Evolutionary conservation across 1,139 yeast genomes (phyloP).

Genomic region (Maudiozyma humilis): DNA sequence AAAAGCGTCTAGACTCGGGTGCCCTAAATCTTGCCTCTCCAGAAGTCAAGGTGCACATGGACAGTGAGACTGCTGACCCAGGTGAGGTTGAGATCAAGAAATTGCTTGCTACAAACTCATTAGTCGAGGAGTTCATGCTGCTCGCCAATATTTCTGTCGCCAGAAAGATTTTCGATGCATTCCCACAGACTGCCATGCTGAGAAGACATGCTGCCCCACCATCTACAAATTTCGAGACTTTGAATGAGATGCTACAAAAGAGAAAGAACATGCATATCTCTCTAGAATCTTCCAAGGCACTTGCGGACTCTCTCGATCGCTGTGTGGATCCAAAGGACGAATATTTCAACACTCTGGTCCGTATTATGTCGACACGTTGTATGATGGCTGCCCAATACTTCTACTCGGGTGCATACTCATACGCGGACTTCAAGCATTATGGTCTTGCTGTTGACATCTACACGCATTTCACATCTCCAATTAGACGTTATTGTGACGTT

Average conservation of each 20-base stretch:
- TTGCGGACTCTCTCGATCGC: conserved; percentile 89
- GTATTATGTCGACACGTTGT: conserved; percentile 97
- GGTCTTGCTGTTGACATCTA: conserved; percentile 96
- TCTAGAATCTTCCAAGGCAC: conserved; percentile 76
- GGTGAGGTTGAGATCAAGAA: conserved; percentile 90
- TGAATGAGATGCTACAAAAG: conserved; percentile 84
- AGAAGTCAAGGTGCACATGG: conserved; percentile 95
- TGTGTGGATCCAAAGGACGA: conserved; percentile 78
- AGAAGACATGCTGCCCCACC: conserved; percentile 98
- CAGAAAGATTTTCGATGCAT: conserved; percentile 79
- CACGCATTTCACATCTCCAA: conserved; percentile 97
- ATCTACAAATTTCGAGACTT: conserved; percentile 76
- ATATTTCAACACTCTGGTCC: conserved; percentile 83
- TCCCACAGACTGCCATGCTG: conserved; percentile 96
- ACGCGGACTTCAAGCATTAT: conserved; percentile 92
- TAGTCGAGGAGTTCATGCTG: conserved; percentile 98
- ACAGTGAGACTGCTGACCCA: conserved; percentile 94
- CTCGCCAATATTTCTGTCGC: conserved; percentile 96
- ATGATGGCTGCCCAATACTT: conserved; percentile 99
- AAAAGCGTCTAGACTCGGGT: conserved; percentile 84
- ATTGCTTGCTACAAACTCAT: conserved; percentile 80
- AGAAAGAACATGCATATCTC: conserved; percentile 74
- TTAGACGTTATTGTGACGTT: conserved; percentile 95
- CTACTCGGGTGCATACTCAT: conserved; percentile 84
- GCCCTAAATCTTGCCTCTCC: conserved; percentile 96